Evolutionary conservation across 345 rosid species (phyloP), one percentile per base, ranked within the genome.

Genomic region (Theobroma cacao): DNA sequence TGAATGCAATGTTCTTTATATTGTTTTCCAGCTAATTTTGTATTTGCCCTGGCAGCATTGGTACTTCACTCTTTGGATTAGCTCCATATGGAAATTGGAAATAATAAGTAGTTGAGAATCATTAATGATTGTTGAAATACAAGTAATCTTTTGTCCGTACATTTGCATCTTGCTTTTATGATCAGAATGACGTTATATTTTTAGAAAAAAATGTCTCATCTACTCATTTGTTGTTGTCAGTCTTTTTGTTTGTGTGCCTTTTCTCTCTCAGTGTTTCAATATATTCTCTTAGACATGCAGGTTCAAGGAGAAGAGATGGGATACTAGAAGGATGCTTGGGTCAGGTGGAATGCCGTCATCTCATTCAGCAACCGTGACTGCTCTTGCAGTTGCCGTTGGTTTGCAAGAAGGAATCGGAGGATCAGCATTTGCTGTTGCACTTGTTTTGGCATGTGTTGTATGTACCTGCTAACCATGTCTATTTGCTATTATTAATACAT

Each of bases 321-420:
- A 90, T 84, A 63, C 90, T 34, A 82, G 87, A 80, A 86, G 85
- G 79, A 69, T 90, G 78, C 81, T 86, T 69, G 83, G 90, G 24
- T 90, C 94, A 1, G 94, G 92, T 73, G 94, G 94, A 50, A 90
- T 90, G 94, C 94, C 94, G 12, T 90, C 94, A 6, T 89, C 92
- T 0, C 92, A 90, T 85, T 86, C 91, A 34, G 88, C 94, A 64
- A 89, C 92, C 0, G 91, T 89, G 80, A 84, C 86, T 30, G 89
- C 92, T 81, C 86, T 90, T 77, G 90, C 90, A 1, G 82, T 82
- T 28, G 83, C 94, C 9, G 72, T 86, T 47, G 92, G 89, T 34
- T 77, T 90, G 26, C 86, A 87, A 73, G 94, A 90, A 84, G 91
- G 91, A 73, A 33, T 74, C 75, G 81, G 84, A 66, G 73, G 85